Evolutionary conservation across 352 stramenopile genomes (phyloP).

Genomic region (Phytophthora parvispora): DNA sequence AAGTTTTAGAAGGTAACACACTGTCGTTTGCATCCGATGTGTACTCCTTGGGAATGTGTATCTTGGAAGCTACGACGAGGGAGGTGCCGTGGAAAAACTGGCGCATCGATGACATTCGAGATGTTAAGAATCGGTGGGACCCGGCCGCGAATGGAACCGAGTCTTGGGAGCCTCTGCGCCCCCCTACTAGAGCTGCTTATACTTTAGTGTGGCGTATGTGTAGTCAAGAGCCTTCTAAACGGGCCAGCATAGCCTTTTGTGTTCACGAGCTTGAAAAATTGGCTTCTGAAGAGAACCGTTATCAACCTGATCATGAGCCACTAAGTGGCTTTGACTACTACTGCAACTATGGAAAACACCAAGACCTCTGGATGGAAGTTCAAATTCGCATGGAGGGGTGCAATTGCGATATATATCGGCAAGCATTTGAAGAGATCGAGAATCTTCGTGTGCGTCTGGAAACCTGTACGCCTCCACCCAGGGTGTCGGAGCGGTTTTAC

Average conservation of each 20-base stretch:
- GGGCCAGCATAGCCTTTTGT: not conserved
- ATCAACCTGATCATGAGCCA: not conserved
- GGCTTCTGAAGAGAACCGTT: not conserved
- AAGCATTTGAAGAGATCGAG: not conserved
- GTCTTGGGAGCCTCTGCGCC: not conserved
- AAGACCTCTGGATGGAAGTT: not conserved
- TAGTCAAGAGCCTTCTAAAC: not conserved
- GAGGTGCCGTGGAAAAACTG: conserved; percentile 5
- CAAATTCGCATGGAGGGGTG: not conserved
- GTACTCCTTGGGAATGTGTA: conserved; percentile 26
- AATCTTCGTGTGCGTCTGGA: not conserved
- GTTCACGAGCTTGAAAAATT: not conserved
- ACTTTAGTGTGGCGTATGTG: conserved; percentile 14
- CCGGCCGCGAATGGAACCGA: not conserved
- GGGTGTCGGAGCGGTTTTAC: not conserved
- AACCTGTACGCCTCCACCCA: not conserved
- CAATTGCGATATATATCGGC: not conserved
- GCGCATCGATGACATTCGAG: not conserved
- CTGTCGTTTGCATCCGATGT: conserved; percentile 9
- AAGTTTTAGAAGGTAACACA: not conserved
- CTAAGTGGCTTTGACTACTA: not conserved
- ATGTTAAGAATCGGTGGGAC: not conserved
- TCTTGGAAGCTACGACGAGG: conserved; percentile 15
- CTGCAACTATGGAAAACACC: not conserved
- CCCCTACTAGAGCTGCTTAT: not conserved